Evolutionary conservation across 495 filamentous ascomycete genomes (phyloP), one percentile per base, ranked within the genome.

Genomic region (Staphylotrichum longicolle): DNA sequence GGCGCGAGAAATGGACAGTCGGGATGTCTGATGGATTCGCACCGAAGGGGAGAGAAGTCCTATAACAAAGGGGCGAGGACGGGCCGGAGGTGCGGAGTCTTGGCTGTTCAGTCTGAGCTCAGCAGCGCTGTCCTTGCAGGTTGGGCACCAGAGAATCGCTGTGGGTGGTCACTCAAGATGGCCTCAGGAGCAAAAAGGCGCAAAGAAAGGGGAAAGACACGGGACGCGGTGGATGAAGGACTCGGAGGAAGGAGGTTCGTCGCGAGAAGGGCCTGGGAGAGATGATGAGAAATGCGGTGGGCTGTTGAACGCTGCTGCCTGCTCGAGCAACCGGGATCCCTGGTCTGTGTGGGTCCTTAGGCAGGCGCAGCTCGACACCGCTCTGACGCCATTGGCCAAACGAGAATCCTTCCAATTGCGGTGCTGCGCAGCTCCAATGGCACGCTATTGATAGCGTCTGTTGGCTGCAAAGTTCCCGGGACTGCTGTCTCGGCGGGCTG

Each of bases 211-310:
- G 35, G 27, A 37, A 39, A 58, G 46, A 45, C 10, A 45, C 48
- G 52, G 58, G 34, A 56, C 46, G 44, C 37, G 60, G 58, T 60
- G 53, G 60, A 54, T 62, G 60, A 55, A 63, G 47, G 62, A 57
- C 30, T 63, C 40, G 57, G 54, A 54, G 56, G 57, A 60, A 45
- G 62, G 54, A 51, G 49, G 55, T 51, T 53, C 49, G 46, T 57
- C 54, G 67, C 49, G 64, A 57, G 51, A 40, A 41, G 57, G 66
- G 49, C 33, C n/a, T 32, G 20, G 41, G 61, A 55, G 50, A 53
- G 66, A 58, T 64, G 70, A 73, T 73, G 70, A 73, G 70, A 73
- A 71, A 73, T 73, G 70, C 67, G 60, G 53, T 62, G 58, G 59
- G 59, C 49, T 35, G 52, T 40, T 55, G 53, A 51, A 68, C 67